Evolutionary conservation across 2,329 filamentous ascomycete species (phyloP).

Genomic region (Neospermospora avenae): DNA sequence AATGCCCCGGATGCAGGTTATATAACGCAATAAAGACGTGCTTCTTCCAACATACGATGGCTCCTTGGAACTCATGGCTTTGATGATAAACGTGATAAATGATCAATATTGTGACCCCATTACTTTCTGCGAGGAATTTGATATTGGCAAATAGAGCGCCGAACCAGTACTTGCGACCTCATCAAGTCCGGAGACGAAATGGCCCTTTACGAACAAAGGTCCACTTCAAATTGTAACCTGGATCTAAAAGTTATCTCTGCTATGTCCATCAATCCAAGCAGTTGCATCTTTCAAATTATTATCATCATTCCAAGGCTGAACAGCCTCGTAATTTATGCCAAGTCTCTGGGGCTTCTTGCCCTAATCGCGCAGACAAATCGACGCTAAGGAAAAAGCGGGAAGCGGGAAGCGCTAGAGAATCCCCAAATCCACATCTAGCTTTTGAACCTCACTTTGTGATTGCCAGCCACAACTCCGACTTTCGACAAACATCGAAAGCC

Average conservation of each 20-base stretch:
- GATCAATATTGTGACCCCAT: background rate
- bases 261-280: too few relatives aligned
- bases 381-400: constrained; percentile 10
- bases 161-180: too few relatives aligned
- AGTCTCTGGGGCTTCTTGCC: constrained; percentile 7
- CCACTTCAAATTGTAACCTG: too few relatives aligned
- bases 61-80: background rate
- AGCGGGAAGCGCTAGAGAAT: constrained; percentile 15
- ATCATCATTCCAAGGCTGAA: constrained; percentile 1
- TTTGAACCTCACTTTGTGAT: constrained; percentile 15
- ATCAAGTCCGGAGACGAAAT: too few relatives aligned
- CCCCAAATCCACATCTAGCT: constrained; percentile 12
- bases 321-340: background rate
- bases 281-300: too few relatives aligned
- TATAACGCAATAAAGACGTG: constrained; percentile 34
- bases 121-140: too few relatives aligned
- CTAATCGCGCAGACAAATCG: background rate
- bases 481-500: constrained; percentile 33
- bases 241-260: too few relatives aligned
- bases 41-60: constrained; percentile 29
- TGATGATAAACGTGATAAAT: background rate
- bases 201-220: too few relatives aligned
- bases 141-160: too few relatives aligned
- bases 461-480: constrained; percentile 26
- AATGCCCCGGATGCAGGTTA: constrained; percentile 27